These are phyloP conservation scores for Hypsizygus marmoreus DNA, from an alignment of 768 basidiomycete genomes.

Conservation along the genomic window DNA sequence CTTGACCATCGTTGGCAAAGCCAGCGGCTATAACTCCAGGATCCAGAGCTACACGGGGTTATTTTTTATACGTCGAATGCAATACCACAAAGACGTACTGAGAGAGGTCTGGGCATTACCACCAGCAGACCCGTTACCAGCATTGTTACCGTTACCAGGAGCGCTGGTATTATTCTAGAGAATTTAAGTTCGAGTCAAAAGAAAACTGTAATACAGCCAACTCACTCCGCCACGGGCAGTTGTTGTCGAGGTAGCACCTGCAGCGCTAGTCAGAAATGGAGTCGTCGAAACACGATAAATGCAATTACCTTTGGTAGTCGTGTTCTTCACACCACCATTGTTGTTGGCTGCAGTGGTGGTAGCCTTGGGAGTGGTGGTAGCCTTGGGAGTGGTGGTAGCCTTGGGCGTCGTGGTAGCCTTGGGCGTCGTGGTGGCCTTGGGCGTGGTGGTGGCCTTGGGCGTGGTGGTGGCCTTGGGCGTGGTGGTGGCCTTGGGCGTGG, in stretches of 20 bases:
- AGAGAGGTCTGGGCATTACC: conserved; percentile 37
- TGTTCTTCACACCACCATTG: neutral
- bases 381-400: neutral
- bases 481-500: neutral
- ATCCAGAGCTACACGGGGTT: conserved; percentile 30
- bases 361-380: conserved; percentile 1
- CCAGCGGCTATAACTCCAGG: conserved; percentile 27
- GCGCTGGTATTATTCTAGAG: conserved; percentile 5
- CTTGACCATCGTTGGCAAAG: conserved; percentile 29
- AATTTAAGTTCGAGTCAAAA: neutral
- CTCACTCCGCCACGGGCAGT: conserved; percentile 3
- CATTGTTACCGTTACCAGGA: conserved; percentile 8
- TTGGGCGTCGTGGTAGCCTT: neutral
- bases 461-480: neutral
- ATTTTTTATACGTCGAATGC: no score
- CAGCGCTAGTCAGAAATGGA: no score
- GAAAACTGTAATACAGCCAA: neutral
- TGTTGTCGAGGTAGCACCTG: conserved; percentile 3
- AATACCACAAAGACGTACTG: no score
- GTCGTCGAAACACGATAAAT: no score
- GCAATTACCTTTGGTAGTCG: neutral
- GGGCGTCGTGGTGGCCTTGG: neutral
- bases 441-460: neutral
- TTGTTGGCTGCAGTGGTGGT: conserved; percentile 1
- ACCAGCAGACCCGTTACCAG: conserved; percentile 10